Conservation (phyloP, 306 rosid genomes). For the Lathyrus tuberosus region DNA sequence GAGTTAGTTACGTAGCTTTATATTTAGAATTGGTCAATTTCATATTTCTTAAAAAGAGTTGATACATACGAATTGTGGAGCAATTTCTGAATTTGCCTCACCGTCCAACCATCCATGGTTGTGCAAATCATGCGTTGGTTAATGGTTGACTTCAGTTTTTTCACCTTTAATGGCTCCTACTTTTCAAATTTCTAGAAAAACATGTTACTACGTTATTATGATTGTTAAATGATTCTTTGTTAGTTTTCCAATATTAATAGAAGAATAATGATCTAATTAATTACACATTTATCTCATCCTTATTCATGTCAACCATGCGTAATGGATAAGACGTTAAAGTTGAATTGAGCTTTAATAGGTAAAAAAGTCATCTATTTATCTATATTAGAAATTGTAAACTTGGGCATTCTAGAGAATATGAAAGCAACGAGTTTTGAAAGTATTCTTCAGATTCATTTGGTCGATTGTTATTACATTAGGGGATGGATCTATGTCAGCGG, state of each 20-base stretch:
- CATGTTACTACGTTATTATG: neutral
- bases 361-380: neutral
- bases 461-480: no score
- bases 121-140: neutral
- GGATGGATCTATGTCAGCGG: no score
- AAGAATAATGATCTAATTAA: no score
- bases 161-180: neutral
- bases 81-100: neutral
- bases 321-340: neutral
- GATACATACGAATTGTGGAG: neutral
- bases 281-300: no score
- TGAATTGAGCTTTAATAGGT: neutral
- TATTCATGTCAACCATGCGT: neutral
- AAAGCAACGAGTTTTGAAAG: no score
- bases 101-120: conserved; percentile 7
- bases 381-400: no score
- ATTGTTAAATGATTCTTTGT: neutral
- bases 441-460: no score
- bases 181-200: conserved; percentile 11
- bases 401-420: no score
- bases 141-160: neutral
- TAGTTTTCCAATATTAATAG: no score
- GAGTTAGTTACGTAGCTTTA: neutral
- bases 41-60: neutral
- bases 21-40: neutral